Evolutionary conservation across 192 early-diverging fungal genomes (phyloP), one percentile per base, ranked within the genome.

Genomic region (Jimgerdemannia flammicorona): DNA sequence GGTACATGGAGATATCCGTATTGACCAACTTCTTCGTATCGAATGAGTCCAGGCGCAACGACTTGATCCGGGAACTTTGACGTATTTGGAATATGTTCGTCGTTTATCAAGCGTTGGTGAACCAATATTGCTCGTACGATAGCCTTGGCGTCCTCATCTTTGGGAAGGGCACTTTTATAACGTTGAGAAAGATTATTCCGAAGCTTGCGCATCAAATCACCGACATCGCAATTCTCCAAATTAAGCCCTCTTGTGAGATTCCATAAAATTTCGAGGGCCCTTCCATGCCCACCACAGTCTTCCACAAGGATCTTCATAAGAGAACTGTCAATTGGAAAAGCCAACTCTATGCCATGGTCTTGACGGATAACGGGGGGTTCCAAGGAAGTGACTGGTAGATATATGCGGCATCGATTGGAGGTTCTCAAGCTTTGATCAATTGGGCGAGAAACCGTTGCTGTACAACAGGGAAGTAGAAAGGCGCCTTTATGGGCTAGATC

Each of bases 281-380:
- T 77, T 69, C 76, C 76, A 78, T 81, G 80, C 69, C 80, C 80
- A 67, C 80, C 76, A 78, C 80, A 81, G 63, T 81, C 80, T 19
- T 19, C 40, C 41, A 81, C 80, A 78, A 81, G 76, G 65, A 78
- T 69, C 43, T 74, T 78, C 29, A 72, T 73, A n/a, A 77, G 74
- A 66, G 43, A 43, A 72, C 75, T 64, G 69, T 77, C 64, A 69
- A 71, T 67, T 69, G 74, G 66, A 75, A 79, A 79, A 67, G 75
- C 78, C 19, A 63, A 64, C 29, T 39, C 64, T 42, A 44, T 40
- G 19, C 66, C 40, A 66, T 66, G 70, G 75, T 68, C 20, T n/a
- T 72, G 59, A 68, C 7, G 3, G 54, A 44, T 68, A 54, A 11
- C n/a, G 14, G 79, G 79, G 65, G 79, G 75, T 68, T 80, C 66